Evolutionary conservation across 2,329 filamentous ascomycete genomes (phyloP).

Genomic region (Huntiella abstrusa): DNA sequence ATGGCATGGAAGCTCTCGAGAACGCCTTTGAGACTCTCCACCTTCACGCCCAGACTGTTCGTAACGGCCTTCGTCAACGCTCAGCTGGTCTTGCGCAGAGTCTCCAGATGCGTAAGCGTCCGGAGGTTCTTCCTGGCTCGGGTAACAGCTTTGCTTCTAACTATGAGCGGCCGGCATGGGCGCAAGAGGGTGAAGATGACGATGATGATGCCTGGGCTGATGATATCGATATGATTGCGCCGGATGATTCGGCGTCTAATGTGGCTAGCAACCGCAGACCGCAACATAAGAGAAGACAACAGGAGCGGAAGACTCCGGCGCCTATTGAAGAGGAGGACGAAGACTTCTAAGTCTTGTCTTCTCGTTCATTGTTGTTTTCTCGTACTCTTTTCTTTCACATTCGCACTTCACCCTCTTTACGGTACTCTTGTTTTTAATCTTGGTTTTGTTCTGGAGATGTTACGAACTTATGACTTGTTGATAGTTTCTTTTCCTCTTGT

Average conservation of each 20-base stretch:
- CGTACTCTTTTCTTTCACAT: background rate
- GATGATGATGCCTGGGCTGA: conserved; percentile 40
- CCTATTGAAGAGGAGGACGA: conserved; percentile 55
- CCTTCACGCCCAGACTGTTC: conserved; percentile 61
- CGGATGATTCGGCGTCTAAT: conserved; percentile 66
- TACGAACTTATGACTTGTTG: conserved; percentile 4
- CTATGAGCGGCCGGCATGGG: conserved; percentile 29
- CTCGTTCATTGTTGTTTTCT: background rate
- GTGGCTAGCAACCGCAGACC: conserved; percentile 53
- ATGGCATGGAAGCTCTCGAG: conserved; percentile 84
- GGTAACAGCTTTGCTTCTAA: conserved; percentile 27
- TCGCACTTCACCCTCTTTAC: background rate
- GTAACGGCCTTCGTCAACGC: conserved; percentile 61
- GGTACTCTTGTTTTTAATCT: conserved; percentile 2
- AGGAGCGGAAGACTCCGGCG: conserved; percentile 51
- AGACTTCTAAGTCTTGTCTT: conserved; percentile 24
- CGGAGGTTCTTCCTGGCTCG: conserved; percentile 33
- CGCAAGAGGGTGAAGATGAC: conserved; percentile 20
- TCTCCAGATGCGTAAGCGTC: conserved; percentile 39
- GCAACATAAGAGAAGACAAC: conserved; percentile 42
- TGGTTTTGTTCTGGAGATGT: background rate
- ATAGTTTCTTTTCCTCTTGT: conserved; percentile 4
- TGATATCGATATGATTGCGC: conserved; percentile 40
- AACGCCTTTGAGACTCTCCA: conserved; percentile 90
- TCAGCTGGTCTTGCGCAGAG: conserved; percentile 55